Evolutionary conservation across 2,329 filamentous ascomycete genomes (phyloP), one percentile per base, ranked within the genome.

Genomic region (Diaporthe ampelina): DNA sequence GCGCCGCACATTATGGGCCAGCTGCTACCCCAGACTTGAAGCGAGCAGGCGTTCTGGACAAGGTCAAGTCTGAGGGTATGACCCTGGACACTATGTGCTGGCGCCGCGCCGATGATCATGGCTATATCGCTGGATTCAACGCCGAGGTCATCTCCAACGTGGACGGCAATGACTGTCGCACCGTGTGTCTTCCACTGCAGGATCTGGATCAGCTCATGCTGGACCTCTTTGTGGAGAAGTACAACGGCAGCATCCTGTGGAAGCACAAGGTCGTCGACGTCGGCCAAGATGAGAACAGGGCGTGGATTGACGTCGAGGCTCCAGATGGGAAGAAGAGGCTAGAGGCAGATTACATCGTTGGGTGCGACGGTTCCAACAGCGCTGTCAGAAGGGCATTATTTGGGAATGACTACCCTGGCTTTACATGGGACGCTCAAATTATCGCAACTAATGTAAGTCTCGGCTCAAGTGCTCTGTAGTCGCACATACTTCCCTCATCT

Each of bases 1-100:
- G 91, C 37, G 91, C 91, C 19, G 89, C 90, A 3, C 89, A 92
- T 80, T 92, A 92, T 79, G 89, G 88, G 4, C 85, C 88, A 0
- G 86, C 90, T 0, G 90, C 90, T 1, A 86, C 90, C 57, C 88
- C 87, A 52, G 90, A 91, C 74, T 85, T 93, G 65, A 79, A 84
- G 54, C 86, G 88, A n/a, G 91, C 91, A 0, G 91, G 91, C 0
- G 86, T 92, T 15, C 82, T 92, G 24, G 85, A 87, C 40, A 78
- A 83, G 77, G 80, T 87, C 40, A 82, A 82, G 1, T 77, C 77
- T 40, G 79, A 81, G 19, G 85, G 85, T 17, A 79, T 86, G 78
- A 81, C 81, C 43, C 78, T 85, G 32, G 81, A 80, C 73, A 82
- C 80, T 13, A 82, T 86, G 80, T 81, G 79, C 74, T 87, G 85